Evolutionary conservation across 2,329 filamentous ascomycete genomes (phyloP).

Genomic region (Aotearoamyces nothofagi): DNA sequence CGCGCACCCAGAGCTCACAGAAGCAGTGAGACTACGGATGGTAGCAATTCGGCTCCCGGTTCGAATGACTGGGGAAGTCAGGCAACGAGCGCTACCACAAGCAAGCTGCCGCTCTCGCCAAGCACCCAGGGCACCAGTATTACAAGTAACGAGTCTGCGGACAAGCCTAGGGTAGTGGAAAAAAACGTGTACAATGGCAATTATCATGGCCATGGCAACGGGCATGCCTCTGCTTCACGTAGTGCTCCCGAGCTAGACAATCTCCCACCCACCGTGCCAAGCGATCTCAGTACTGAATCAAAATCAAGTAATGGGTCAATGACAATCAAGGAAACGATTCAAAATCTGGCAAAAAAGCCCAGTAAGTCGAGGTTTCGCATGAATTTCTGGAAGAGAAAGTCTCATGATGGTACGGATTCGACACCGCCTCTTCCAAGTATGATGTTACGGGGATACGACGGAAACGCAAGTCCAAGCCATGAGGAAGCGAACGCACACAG

Average conservation of each 20-base stretch:
- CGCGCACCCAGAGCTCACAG: conserved; percentile 26
- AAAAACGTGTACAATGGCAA: too few relatives aligned
- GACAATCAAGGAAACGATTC: conserved; percentile 30
- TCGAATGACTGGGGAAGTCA: conserved; percentile 47
- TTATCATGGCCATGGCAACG: too few relatives aligned
- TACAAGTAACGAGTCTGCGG: conserved; percentile 39
- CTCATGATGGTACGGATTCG: not conserved
- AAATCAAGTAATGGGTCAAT: conserved; percentile 18
- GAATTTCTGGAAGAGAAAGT: conserved; percentile 17
- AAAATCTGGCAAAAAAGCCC: conserved; percentile 43
- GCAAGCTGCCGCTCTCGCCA: conserved; percentile 48
- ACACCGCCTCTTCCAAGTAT: not conserved
- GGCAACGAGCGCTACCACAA: conserved; percentile 45
- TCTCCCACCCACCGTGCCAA: conserved; percentile 8
- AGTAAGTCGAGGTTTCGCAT: conserved; percentile 43
- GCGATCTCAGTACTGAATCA: conserved; percentile 4
- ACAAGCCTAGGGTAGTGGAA: conserved; percentile 5
- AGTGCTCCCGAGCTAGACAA: not conserved
- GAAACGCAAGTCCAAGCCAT: too few relatives aligned
- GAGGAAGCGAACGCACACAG: too few relatives aligned
- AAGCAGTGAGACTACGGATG: conserved; percentile 46
- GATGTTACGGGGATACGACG: too few relatives aligned
- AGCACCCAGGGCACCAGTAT: conserved; percentile 53
- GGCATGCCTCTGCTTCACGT: not conserved
- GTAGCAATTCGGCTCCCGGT: conserved; percentile 35